These are phyloP conservation scores for Tagetes patula DNA, from an alignment of 129 eudicot species.

Conservation along the genomic window DNA sequence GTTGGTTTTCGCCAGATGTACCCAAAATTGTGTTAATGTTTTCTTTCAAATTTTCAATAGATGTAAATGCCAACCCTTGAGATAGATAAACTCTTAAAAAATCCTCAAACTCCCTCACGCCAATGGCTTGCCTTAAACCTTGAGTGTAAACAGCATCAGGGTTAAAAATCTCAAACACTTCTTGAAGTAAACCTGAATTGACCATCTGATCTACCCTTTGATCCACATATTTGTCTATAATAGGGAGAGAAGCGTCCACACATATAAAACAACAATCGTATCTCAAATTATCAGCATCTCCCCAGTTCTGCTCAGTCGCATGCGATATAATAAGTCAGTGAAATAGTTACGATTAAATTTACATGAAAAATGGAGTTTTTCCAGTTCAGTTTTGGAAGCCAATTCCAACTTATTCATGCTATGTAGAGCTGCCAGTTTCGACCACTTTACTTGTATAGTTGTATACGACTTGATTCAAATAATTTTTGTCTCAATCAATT, in stretches of 20 bases:
- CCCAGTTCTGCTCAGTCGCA: conserved; percentile 99
- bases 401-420: neutral
- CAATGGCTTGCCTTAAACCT: conserved; percentile 90
- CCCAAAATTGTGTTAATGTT: conserved; percentile 39
- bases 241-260: conserved; percentile 82
- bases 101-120: conserved; percentile 87
- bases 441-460: neutral
- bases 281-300: conserved; percentile 69
- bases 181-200: conserved; percentile 67
- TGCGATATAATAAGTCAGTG: conserved; percentile 25
- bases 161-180: conserved; percentile 68
- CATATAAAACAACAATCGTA: conserved; percentile 86
- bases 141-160: conserved; percentile 79
- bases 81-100: conserved; percentile 47
- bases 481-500: neutral
- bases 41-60: conserved; percentile 35
- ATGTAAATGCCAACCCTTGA: conserved; percentile 32
- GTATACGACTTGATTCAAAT: neutral
- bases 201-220: conserved; percentile 83
- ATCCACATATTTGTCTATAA: conserved; percentile 76
- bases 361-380: neutral
- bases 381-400: neutral
- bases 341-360: neutral
- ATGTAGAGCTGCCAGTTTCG: neutral
- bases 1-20: conserved; percentile 35